These are phyloP conservation scores for Ustilago curta DNA, from an alignment of 1,284 basidiomycete genomes.

Conservation along the genomic window DNA sequence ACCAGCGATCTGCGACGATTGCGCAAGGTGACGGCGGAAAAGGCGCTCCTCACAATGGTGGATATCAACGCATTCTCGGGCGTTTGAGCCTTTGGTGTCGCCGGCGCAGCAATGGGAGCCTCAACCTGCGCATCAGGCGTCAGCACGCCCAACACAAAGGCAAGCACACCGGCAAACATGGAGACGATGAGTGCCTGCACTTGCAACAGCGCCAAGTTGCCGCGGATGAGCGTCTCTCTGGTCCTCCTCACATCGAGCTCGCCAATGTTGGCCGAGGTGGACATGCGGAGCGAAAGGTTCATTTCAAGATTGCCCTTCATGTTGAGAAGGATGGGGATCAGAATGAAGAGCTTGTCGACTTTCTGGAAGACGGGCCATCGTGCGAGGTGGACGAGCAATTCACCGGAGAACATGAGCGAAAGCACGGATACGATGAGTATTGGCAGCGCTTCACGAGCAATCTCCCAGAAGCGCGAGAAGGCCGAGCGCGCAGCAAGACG, in stretches of 20 bases:
- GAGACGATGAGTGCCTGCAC: conserved; percentile 93
- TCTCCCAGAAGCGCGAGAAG: conserved; percentile 55
- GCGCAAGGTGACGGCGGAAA: conserved; percentile 27
- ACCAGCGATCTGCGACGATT: conserved; percentile 37
- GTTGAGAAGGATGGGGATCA: conserved; percentile 93
- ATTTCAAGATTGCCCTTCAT: conserved; percentile 97
- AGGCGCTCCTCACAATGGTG: conserved; percentile 31
- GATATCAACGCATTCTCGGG: conserved; percentile 39
- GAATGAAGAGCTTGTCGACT: conserved; percentile 93
- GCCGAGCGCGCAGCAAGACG: conserved; percentile 29
- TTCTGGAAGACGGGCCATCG: conserved; percentile 86
- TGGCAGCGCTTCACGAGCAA: conserved; percentile 70
- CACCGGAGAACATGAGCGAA: conserved; percentile 83
- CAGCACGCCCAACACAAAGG: conserved; percentile 77
- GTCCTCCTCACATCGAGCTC: conserved; percentile 81
- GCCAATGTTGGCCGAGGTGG: conserved; percentile 78
- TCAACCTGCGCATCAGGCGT: conserved; percentile 33
- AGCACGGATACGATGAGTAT: conserved; percentile 71
- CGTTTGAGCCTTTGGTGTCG: conserved; percentile 13
- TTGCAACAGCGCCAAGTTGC: conserved; percentile 88
- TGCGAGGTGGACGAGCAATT: conserved; percentile 87
- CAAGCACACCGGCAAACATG: conserved; percentile 83
- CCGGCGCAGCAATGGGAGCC: conserved; percentile 16
- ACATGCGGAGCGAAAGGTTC: conserved; percentile 76
- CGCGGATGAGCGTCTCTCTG: conserved; percentile 79